Percentiles rank a stretch among this genome's conserved stretches.
phyloP scores from a whole-genome alignment of 192 early-diverging fungal genomes.

The Backusella tuberculispora region DNA sequence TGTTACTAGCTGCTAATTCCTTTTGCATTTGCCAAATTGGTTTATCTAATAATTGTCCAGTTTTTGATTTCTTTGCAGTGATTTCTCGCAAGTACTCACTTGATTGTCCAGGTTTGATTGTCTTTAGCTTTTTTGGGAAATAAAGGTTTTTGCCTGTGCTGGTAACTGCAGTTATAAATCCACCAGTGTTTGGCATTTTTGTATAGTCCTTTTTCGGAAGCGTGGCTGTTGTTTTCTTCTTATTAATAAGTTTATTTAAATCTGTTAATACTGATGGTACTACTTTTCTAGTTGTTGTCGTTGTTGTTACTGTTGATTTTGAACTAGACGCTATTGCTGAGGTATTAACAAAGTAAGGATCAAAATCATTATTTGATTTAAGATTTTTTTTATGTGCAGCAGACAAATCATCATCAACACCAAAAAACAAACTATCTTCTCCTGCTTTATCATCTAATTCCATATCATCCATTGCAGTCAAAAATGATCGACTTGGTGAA shows the following conservation, averaged over 20 bases:
- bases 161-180: slow-evolving; percentile 43
- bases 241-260: no score
- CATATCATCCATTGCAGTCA: slow-evolving; percentile 18
- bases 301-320: not conserved
- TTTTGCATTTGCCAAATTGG: slow-evolving; percentile 31
- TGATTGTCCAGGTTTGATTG: slow-evolving; percentile 17
- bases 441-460: not conserved
- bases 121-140: slow-evolving; percentile 43
- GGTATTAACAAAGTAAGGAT: not conserved
- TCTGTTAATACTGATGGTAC: no score
- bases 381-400: not conserved
- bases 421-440: not conserved
- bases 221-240: not conserved
- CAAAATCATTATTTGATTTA: not conserved
- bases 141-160: slow-evolving; percentile 46
- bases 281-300: not conserved
- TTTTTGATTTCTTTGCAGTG: slow-evolving; percentile 4
- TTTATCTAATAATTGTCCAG: slow-evolving; percentile 13
- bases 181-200: slow-evolving; percentile 46
- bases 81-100: not conserved
- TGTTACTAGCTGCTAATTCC: slow-evolving; percentile 10
- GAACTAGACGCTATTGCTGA: not conserved
- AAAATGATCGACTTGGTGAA: not conserved
- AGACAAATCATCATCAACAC: not conserved
- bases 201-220: slow-evolving; percentile 34